Conservation (phyloP, 192 early-diverging fungal species). For the Fimicolochytrium jonesii region DNA sequence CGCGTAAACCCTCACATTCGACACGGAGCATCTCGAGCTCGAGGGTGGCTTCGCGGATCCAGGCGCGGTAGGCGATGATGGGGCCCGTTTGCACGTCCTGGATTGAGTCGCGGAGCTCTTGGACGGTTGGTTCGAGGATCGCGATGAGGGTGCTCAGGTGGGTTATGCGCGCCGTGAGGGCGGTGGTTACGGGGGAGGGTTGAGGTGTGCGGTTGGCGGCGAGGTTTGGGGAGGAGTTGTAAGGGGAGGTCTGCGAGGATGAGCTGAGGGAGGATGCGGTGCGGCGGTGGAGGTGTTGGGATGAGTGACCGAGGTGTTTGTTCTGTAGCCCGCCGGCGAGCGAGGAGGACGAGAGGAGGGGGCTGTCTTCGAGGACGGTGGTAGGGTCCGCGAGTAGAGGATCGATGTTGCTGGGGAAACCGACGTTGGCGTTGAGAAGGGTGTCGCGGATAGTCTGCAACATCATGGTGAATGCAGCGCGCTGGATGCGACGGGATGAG, state of each 20-base stretch:
- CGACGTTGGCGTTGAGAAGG: neutral
- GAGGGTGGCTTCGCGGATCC: slow-evolving; percentile 6
- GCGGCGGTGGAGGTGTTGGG: too few relatives aligned
- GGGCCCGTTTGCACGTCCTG: slow-evolving; percentile 7
- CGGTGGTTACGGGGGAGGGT: too few relatives aligned
- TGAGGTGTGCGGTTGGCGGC: too few relatives aligned
- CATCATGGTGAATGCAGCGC: neutral
- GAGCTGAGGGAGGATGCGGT: too few relatives aligned
- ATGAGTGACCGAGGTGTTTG: too few relatives aligned
- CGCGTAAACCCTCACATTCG: slow-evolving; percentile 5
- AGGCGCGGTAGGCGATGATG: slow-evolving; percentile 1
- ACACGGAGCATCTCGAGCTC: slow-evolving; percentile 5
- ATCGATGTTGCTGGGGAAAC: neutral
- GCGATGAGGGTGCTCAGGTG: neutral
- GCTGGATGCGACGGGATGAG: slow-evolving; percentile 1
- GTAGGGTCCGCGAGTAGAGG: neutral
- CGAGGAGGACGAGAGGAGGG: too few relatives aligned
- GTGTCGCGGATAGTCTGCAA: slow-evolving; percentile 9
- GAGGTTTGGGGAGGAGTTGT: too few relatives aligned
- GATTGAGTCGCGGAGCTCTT: slow-evolving; percentile 3
- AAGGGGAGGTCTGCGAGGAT: too few relatives aligned
- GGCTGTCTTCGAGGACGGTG: neutral
- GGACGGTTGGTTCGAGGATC: neutral
- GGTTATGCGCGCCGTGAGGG: neutral
- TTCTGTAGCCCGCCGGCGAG: too few relatives aligned